A percentile compares a stretch with the other conserved stretches of the same genome.
Evolutionary conservation across 768 basidiomycete genomes (phyloP).

Genomic region (Macrocybe gigantea): DNA sequence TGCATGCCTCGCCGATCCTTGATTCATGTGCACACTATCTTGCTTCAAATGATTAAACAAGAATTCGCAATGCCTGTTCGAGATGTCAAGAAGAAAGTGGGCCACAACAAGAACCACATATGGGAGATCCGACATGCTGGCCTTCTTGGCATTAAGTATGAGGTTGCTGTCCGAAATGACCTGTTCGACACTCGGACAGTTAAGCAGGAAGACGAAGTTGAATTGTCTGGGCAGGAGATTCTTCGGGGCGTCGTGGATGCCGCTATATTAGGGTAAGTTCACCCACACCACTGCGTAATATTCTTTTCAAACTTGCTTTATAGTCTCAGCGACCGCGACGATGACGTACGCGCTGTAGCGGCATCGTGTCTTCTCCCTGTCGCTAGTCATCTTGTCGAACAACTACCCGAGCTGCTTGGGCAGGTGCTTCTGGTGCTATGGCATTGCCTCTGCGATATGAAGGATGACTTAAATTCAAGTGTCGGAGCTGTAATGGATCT

Average conservation of each 20-base stretch:
- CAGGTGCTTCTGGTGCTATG: constrained; percentile 81
- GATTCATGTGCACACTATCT: constrained; percentile 71
- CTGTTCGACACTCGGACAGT: constrained; percentile 48
- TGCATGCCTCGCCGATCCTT: constrained; percentile 84
- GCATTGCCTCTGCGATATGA: constrained; percentile 87
- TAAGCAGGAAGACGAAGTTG: constrained; percentile 30
- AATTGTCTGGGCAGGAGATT: constrained; percentile 46
- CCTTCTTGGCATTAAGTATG: constrained; percentile 93
- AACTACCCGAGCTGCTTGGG: constrained; percentile 65
- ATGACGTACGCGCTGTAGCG: constrained; percentile 94
- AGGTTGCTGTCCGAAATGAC: constrained; percentile 90
- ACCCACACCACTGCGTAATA: background rate
- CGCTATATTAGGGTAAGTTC: constrained; percentile 79
- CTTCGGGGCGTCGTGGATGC: constrained; percentile 84
- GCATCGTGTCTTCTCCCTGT: constrained; percentile 89
- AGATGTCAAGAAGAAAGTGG: constrained; percentile 20
- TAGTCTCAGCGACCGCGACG: constrained; percentile 76
- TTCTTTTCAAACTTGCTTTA: constrained; percentile 1
- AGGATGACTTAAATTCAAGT: constrained; percentile 94
- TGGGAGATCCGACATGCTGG: constrained; percentile 99
- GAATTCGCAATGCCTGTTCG: constrained; percentile 51
- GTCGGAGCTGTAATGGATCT: constrained; percentile 98
- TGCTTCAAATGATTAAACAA: constrained; percentile 93
- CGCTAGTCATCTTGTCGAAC: constrained; percentile 71
- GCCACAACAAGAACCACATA: constrained; percentile 53